Percentiles rank a stretch among this genome's conserved stretches.
phyloP scores from a whole-genome alignment of 192 early-diverging fungal genomes.

The Coemansia sp. region DNA sequence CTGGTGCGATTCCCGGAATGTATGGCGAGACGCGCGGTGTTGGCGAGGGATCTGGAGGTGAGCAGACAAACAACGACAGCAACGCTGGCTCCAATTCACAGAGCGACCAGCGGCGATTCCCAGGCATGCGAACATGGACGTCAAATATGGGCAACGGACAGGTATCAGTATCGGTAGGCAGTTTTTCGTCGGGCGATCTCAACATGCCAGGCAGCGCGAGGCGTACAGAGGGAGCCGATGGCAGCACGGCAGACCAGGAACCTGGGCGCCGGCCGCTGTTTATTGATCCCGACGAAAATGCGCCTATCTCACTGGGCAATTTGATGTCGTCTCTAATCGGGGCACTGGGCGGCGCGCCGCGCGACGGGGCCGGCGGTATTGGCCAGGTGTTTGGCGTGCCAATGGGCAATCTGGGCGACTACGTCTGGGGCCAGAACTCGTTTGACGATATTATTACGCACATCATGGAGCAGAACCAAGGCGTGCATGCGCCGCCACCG shows the following conservation, averaged over 20 bases:
- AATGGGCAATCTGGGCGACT: slow-evolving; percentile 73
- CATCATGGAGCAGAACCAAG: slow-evolving; percentile 73
- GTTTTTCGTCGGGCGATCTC: slow-evolving; percentile 9
- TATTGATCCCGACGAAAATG: slow-evolving; percentile 46
- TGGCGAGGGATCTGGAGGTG: not conserved
- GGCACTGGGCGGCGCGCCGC: slow-evolving; percentile 30
- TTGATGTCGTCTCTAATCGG: slow-evolving; percentile 47
- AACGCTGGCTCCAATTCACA: not conserved
- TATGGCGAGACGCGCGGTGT: not conserved
- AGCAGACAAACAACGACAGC: not conserved
- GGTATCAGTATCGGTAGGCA: slow-evolving; percentile 42
- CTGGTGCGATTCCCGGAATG: slow-evolving; percentile 11
- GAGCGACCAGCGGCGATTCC: slow-evolving; percentile 6
- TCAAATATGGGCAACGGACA: slow-evolving; percentile 29
- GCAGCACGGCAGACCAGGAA: slow-evolving; percentile 4
- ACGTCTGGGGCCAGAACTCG: slow-evolving; percentile 78
- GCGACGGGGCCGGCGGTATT: slow-evolving; percentile 24
- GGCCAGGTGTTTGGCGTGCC: slow-evolving; percentile 43
- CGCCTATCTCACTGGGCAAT: slow-evolving; percentile 36
- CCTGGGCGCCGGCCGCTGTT: slow-evolving; percentile 34
- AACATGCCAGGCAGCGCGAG: not conserved
- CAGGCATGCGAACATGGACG: slow-evolving; percentile 44
- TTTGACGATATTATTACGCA: slow-evolving; percentile 89
- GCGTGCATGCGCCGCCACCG: slow-evolving; percentile 63
- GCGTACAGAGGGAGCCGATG: not conserved